Percentiles rank a stretch among this genome's conserved stretches.
Conservation (phyloP, 129 eudicot genomes). For the Chrysanthemum makinoi region DNA sequence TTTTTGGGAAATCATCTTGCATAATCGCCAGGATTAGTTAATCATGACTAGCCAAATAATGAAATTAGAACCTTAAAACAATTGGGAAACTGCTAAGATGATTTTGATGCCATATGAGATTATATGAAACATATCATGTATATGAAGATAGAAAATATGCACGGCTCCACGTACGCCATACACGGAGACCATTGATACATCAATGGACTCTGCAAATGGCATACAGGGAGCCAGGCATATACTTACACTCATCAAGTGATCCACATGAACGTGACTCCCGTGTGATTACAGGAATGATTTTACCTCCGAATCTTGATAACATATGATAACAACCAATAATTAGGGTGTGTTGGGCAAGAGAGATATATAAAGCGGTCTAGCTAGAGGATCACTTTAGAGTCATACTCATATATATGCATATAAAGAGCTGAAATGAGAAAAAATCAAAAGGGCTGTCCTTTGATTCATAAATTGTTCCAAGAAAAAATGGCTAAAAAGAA, state of each 20-base stretch:
- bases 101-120: too few relatives aligned
- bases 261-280: not conserved
- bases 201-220: conserved; percentile 5
- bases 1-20: too few relatives aligned
- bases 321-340: not conserved
- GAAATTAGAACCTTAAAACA: too few relatives aligned
- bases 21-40: too few relatives aligned
- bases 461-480: conserved; percentile 4
- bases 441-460: not conserved
- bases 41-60: too few relatives aligned
- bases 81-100: too few relatives aligned
- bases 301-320: not conserved
- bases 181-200: not conserved
- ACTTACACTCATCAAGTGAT: not conserved
- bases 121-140: too few relatives aligned
- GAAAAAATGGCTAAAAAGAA: conserved; percentile 6
- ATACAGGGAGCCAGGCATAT: conserved; percentile 17
- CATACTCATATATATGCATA: not conserved
- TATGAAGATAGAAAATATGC: not conserved
- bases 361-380: not conserved
- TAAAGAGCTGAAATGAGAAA: not conserved
- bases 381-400: not conserved
- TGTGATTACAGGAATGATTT: not conserved
- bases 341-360: not conserved
- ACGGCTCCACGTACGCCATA: conserved; percentile 2